A percentile compares a stretch with the other conserved stretches of the same genome.
These are phyloP conservation scores for Daldinia decipiens DNA, from an alignment of 495 filamentous ascomycete species.

Conservation along the genomic window DNA sequence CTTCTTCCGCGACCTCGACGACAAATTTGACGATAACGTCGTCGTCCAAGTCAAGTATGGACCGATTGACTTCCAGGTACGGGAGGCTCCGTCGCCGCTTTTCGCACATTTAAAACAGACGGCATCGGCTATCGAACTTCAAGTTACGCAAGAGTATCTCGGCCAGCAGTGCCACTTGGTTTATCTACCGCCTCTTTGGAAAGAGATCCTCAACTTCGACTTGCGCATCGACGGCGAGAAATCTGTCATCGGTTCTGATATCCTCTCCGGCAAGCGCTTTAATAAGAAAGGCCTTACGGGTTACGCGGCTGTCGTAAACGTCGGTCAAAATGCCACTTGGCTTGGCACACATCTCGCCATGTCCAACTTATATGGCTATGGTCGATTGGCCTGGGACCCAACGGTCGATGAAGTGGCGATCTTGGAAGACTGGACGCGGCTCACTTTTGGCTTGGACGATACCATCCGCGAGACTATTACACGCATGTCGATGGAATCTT, in stretches of 20 bases:
- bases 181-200: conserved; percentile 75
- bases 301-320: conserved; percentile 74
- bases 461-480: conserved; percentile 67
- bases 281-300: conserved; percentile 64
- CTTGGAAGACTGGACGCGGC: conserved; percentile 70
- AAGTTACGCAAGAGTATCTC: conserved; percentile 76
- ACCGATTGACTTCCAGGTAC: conserved; percentile 80
- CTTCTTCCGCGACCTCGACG: conserved; percentile 72
- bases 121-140: conserved; percentile 69
- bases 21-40: conserved; percentile 74
- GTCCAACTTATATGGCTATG: conserved; percentile 79
- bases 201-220: conserved; percentile 72
- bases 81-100: conserved; percentile 74
- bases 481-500: conserved; percentile 72
- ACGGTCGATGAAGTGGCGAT: conserved; percentile 54
- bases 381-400: conserved; percentile 72
- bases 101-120: conserved; percentile 72
- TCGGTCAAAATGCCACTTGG: conserved; percentile 74
- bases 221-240: conserved; percentile 65
- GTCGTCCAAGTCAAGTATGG: conserved; percentile 79
- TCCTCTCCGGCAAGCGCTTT: conserved; percentile 69
- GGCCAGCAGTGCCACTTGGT: conserved; percentile 77
- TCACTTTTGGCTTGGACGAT: conserved; percentile 69
- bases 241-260: conserved; percentile 63
- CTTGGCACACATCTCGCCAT: conserved; percentile 73